Base-by-base conservation (phyloP, 306 rosid species). In the Cucumis melo region DNA sequence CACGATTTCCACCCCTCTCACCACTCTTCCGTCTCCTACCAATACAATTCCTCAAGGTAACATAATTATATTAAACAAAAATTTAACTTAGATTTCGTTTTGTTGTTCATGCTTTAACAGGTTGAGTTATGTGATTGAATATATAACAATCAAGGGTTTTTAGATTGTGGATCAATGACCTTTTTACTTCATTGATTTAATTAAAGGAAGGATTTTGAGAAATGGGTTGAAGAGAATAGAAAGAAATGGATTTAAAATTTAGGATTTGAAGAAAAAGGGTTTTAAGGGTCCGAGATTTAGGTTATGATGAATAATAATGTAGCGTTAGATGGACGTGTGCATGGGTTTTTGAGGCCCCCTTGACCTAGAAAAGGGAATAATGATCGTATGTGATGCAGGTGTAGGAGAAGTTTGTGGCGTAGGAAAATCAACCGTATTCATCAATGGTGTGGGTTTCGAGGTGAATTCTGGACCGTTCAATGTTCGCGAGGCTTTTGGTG, bases 401-500 rank as follows among this genome's bases (percentile, higher is more conserved):
- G 65, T 76, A 50, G 95, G 85, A 19, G 87, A 78, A 80, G 42
- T 51, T 57, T 85, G 55, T 13, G 60, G 70, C 50, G 81, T 64
- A 73, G 75, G 79, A 23, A 90, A 83, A 85, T 83, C 85, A 63
- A 90, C 88, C 83, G 97, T 91, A 80, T 86, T 94, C 88, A 91
- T 94, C 41, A 94, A 94, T 81, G 97, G 89, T 76, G 89, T 91
- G 67, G 95, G 90, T 3, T 90, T 90, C 58, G 98, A 94, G 83
- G 95, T 94, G 53, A 81, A 80, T 0, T 77, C 79, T 64, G 93
- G 96, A 12, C 93, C 91, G 6, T 88, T 94, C 85, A 90, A 89
- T 81, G 86, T 94, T 61, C 85, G 96, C 2, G 96, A 85, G 82
- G 96, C 98, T 15, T 91, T 94, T 80, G 98, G 97, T 13, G 91